phyloP scores from a whole-genome alignment of 192 early-diverging fungal species.

The Coemansia erecta region DNA sequence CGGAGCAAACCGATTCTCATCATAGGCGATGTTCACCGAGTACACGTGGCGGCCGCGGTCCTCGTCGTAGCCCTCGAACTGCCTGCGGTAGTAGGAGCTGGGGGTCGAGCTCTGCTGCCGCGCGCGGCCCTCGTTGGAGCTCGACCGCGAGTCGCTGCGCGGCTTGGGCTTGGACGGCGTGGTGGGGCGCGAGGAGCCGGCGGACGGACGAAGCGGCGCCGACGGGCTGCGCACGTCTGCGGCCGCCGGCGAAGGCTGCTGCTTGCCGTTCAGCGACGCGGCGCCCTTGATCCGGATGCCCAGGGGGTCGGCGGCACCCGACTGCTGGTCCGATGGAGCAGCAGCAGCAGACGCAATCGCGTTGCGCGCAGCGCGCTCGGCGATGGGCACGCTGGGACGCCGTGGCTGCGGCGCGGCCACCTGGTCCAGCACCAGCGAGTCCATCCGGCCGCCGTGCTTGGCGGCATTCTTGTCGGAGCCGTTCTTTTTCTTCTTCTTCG shows the following conservation, averaged over 20 bases:
- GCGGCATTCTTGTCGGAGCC: too few species aligned
- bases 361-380: constrained; percentile 8
- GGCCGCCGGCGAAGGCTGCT: too few species aligned
- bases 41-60: constrained; percentile 43
- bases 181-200: constrained; percentile 1
- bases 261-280: constrained; percentile 12
- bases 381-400: constrained; percentile 10
- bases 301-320: constrained; percentile 2
- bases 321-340: background rate
- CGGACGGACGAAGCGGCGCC: constrained; percentile 12
- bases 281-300: constrained; percentile 40
- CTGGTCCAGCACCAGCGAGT: constrained; percentile 12
- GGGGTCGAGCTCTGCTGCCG: constrained; percentile 8
- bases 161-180: constrained; percentile 25
- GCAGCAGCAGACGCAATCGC: background rate
- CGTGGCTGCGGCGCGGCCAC: constrained; percentile 5
- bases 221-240: constrained; percentile 5
- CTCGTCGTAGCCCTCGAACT: constrained; percentile 47
- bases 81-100: constrained; percentile 30
- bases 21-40: constrained; percentile 44
- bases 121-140: constrained; percentile 36
- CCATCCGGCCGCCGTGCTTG: background rate
- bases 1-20: constrained; percentile 34
- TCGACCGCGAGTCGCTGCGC: constrained; percentile 21
- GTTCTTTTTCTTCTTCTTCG: background rate